phyloP scores from a whole-genome alignment of 305 asterid species.

The Stenogyne calaminthoides region DNA sequence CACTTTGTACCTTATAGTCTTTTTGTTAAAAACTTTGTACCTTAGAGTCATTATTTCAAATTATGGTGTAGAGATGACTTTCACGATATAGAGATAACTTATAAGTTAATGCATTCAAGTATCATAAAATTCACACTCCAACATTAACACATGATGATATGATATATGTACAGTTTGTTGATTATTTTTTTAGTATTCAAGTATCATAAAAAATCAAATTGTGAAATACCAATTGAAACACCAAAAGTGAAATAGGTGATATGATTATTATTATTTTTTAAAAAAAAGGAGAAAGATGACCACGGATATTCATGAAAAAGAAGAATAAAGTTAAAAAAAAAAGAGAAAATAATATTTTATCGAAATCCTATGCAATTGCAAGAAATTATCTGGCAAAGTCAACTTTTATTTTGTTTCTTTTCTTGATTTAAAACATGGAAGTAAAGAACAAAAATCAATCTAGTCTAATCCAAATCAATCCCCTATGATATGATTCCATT shows the following conservation, averaged over 20 bases:
- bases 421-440: slow-evolving; percentile 24
- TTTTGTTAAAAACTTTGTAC: too few relatives aligned
- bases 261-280: not conserved
- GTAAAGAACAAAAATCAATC: slow-evolving; percentile 35
- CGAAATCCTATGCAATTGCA: not conserved
- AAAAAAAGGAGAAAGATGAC: not conserved
- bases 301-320: not conserved
- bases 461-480: slow-evolving; percentile 32
- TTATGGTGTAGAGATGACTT: not conserved
- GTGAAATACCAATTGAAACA: too few relatives aligned
- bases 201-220: too few relatives aligned
- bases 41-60: too few relatives aligned
- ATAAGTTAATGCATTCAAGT: not conserved
- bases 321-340: not conserved
- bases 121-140: too few relatives aligned
- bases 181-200: too few relatives aligned
- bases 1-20: too few relatives aligned
- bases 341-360: slow-evolving; percentile 8
- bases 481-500: slow-evolving; percentile 22
- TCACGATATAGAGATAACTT: not conserved
- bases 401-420: slow-evolving; percentile 2
- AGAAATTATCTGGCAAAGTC: slow-evolving; percentile 28
- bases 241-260: too few relatives aligned
- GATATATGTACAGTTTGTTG: too few relatives aligned
- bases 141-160: too few relatives aligned